phyloP scores from a whole-genome alignment of 805 yeast genomes.

The Tetrapisispora iriomotensis region DNA sequence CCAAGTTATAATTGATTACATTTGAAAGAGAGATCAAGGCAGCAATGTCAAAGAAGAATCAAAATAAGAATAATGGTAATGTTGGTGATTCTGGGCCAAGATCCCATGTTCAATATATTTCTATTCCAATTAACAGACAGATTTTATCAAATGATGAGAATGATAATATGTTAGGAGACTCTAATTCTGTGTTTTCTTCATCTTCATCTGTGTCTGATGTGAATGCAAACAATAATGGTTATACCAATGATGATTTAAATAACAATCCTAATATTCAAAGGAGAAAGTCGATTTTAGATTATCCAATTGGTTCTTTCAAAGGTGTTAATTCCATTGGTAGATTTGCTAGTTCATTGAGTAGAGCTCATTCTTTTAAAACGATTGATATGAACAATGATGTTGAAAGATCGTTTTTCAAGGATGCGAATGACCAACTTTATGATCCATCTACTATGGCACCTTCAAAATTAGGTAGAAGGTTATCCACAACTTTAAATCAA shows the following conservation, averaged over 20 bases:
- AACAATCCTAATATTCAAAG: slow-evolving; percentile 11
- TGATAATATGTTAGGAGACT: not conserved
- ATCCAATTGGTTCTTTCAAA: slow-evolving; percentile 48
- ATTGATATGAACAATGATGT: slow-evolving; percentile 34
- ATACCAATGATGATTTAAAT: not conserved
- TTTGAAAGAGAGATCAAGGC: not conserved
- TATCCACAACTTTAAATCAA: slow-evolving; percentile 42
- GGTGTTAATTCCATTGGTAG: slow-evolving; percentile 63
- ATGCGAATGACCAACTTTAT: slow-evolving; percentile 49
- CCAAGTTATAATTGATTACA: no score
- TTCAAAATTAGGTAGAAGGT: slow-evolving; percentile 49
- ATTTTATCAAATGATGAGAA: not conserved
- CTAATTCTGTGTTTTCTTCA: slow-evolving; percentile 2
- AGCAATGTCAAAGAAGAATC: not conserved
- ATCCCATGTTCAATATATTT: slow-evolving; percentile 24
- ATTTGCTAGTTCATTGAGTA: slow-evolving; percentile 67
- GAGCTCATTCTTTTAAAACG: slow-evolving; percentile 68
- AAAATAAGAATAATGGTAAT: not conserved
- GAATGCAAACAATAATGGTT: not conserved
- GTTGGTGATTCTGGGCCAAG: not conserved
- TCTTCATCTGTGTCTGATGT: slow-evolving; percentile 1
- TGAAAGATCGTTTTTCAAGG: slow-evolving; percentile 54
- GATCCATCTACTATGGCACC: slow-evolving; percentile 67
- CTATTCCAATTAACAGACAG: slow-evolving; percentile 24
- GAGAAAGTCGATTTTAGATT: slow-evolving; percentile 33